phyloP scores from a whole-genome alignment of 169 alveolate genomes.

The Eimeria praecox region DNA sequence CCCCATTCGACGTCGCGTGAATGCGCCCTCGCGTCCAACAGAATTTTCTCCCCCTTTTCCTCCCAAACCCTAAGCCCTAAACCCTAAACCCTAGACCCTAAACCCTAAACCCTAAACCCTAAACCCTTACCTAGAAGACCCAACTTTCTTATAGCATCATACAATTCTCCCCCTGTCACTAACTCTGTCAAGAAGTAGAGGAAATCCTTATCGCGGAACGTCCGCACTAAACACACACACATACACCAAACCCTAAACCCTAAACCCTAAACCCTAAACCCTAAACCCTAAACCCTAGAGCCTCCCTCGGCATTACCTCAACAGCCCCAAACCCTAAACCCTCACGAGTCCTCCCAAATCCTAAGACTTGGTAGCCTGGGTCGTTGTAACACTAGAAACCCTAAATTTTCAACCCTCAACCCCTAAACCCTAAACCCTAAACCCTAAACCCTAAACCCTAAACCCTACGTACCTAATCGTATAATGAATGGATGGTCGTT shows the following conservation, averaged over 20 bases:
- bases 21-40: too few species aligned
- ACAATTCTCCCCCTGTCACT: slow-evolving; percentile 96
- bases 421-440: neutral
- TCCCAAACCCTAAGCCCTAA: too few species aligned
- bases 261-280: neutral
- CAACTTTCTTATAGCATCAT: slow-evolving; percentile 94
- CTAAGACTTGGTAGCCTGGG: too few species aligned
- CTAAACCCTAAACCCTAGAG: neutral
- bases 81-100: too few species aligned
- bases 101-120: too few species aligned
- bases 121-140: slow-evolving; percentile 87
- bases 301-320: neutral
- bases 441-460: slow-evolving; percentile 14
- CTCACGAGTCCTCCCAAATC: too few species aligned
- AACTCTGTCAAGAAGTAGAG: slow-evolving; percentile 95
- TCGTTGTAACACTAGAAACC: too few species aligned
- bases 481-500: slow-evolving; percentile 97
- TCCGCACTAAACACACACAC: slow-evolving; percentile 88
- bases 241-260: neutral
- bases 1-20: too few species aligned
- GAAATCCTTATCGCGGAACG: slow-evolving; percentile 93
- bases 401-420: neutral
- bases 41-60: too few species aligned
- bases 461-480: slow-evolving; percentile 87
- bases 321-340: neutral